Percentiles rank a stretch among this genome's conserved stretches.
phyloP scores from a whole-genome alignment of 768 basidiomycete genomes.

The Pisolithus marmoratus region DNA sequence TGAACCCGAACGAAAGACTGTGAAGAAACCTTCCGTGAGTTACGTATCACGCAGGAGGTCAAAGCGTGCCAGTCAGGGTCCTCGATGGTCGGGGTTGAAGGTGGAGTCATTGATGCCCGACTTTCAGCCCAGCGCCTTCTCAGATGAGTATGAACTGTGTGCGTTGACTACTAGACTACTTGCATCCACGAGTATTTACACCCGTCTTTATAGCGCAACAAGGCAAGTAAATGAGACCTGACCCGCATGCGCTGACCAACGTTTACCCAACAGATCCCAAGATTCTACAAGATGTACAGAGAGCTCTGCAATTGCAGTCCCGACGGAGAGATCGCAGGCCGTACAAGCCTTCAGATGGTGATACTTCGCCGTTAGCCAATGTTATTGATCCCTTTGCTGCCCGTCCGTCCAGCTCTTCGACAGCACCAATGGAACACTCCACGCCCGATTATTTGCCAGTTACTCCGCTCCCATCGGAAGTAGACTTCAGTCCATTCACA shows the following conservation, averaged over 20 bases:
- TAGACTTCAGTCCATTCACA: slow-evolving; percentile 69
- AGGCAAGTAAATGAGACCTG: slow-evolving; percentile 40
- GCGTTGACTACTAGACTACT: slow-evolving; percentile 26
- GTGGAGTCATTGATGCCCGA: slow-evolving; percentile 26
- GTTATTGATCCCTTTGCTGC: slow-evolving; percentile 23
- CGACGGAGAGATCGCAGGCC: slow-evolving; percentile 60
- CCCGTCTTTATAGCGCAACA: slow-evolving; percentile 55
- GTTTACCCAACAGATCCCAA: slow-evolving; percentile 52
- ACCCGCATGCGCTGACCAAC: slow-evolving; percentile 6
- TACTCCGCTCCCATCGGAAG: slow-evolving; percentile 33
- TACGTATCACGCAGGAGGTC: slow-evolving; percentile 18
- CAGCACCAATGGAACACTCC: slow-evolving; percentile 9
- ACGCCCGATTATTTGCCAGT: slow-evolving; percentile 19
- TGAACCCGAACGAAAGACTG: slow-evolving; percentile 5
- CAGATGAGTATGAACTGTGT: slow-evolving; percentile 78
- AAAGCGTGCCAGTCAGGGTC: slow-evolving; percentile 10
- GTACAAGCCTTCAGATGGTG: slow-evolving; percentile 16
- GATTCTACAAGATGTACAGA: slow-evolving; percentile 75
- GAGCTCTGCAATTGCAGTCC: slow-evolving; percentile 67
- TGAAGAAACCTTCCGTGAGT: slow-evolving; percentile 13
- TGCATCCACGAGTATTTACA: slow-evolving; percentile 4
- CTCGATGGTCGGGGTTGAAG: slow-evolving; percentile 16
- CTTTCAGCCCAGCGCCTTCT: slow-evolving; percentile 44
- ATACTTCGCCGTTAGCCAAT: slow-evolving; percentile 21
- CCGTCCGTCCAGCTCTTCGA: slow-evolving; percentile 27